Evolutionary conservation across 352 stramenopile species (phyloP), one percentile per base, ranked within the genome.

Genomic region (Phytophthora europaea): DNA sequence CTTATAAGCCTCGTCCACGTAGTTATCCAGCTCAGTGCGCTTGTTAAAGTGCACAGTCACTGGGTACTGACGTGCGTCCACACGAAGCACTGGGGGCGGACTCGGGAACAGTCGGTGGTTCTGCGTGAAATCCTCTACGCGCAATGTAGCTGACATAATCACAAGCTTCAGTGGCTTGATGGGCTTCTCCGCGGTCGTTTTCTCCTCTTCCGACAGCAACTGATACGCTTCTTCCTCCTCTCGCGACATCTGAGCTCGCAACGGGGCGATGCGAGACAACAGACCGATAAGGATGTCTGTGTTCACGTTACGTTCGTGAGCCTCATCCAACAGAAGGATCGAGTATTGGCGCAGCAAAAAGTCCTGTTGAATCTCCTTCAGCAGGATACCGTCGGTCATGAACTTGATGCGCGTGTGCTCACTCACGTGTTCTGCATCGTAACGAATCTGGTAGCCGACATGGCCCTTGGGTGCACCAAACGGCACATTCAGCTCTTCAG

Each of bases 311-410:
- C 98, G 87, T 75, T 99, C 97, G 79, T 99, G 98, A 15, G 97
- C 97, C 74, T 99, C 98, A 83, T 99, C 97, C 38, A 99, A 64
- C 38, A 96, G 70, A 18, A 95, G 62, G 61, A 95, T 90, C 54
- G 89, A 95, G 73, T 95, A 96, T 33, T 90, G 79, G 33, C 83
- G 81, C 52, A 95, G 61, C 34, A 94, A 66, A 51, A 94, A 94
- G 56, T 95, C 87, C 53, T 93, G 83, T 73, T 98, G 92, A 70
- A 98, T 98, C 78, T 99, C 98, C 76, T 98, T 95, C n/a, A 99
- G 83, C 43, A 99, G 77, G 66, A 99, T 99, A 69, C 98, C 98
- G 75, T 99, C 98, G 6, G 98, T 99, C 98, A 99, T 99, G 77
- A 99, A 99, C 80, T 99, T 99, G 57, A 99, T 88, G 8, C 90